Conservation (phyloP, 345 rosid species). For the Eucalyptus marginata region DNA sequence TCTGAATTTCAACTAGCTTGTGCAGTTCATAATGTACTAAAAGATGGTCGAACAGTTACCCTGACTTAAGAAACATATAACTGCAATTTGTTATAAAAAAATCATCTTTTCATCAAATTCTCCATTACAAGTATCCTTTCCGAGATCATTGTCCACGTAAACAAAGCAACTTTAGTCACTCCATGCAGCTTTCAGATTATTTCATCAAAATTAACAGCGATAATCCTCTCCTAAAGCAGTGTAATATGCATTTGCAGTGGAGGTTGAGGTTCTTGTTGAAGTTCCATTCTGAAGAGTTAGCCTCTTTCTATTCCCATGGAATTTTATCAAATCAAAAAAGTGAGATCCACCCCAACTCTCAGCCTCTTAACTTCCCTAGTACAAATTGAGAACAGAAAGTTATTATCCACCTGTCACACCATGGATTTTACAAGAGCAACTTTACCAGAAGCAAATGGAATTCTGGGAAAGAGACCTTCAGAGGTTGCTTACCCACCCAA, state of each 20-base stretch:
- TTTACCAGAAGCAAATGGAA: neutral
- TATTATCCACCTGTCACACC: neutral
- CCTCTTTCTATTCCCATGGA: neutral
- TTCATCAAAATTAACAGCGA: neutral
- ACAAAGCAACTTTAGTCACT: neutral
- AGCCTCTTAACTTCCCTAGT: neutral
- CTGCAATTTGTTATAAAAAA: neutral
- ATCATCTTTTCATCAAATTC: neutral
- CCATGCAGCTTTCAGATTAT: neutral
- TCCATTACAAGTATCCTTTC: neutral
- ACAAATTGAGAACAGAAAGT: neutral
- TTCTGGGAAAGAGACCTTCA: neutral
- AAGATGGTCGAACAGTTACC: neutral
- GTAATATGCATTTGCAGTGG: neutral
- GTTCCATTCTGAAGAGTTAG: neutral
- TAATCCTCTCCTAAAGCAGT: neutral
- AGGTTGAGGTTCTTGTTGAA: neutral
- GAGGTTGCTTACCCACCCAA: neutral
- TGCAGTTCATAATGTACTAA: neutral
- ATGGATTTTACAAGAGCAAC: neutral
- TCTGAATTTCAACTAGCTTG: neutral
- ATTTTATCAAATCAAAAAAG: neutral
- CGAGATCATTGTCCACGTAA: neutral
- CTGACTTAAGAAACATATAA: neutral
- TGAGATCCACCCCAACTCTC: neutral